These are phyloP conservation scores for Rhexocercosporidium sp. DNA, from an alignment of 2,329 filamentous ascomycete genomes.

Conservation along the genomic window DNA sequence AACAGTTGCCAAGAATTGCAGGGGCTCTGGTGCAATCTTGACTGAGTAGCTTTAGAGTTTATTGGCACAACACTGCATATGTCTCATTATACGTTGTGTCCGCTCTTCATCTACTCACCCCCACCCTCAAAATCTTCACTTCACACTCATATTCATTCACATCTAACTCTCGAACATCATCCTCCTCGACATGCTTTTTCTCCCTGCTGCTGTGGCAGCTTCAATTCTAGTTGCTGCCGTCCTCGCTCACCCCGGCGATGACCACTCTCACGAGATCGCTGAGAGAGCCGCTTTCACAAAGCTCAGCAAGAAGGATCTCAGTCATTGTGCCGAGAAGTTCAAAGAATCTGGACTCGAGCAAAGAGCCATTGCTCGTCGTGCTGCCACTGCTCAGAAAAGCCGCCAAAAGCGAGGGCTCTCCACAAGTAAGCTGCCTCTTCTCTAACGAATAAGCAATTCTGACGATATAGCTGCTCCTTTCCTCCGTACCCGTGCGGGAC, in stretches of 20 bases:
- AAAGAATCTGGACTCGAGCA: constrained; percentile 46
- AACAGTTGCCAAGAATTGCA: too few species aligned
- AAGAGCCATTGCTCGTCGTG: constrained; percentile 43
- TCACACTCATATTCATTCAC: not conserved
- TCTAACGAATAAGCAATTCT: not conserved
- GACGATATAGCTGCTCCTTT: constrained; percentile 10
- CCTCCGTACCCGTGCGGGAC: constrained; percentile 25
- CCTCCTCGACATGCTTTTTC: constrained; percentile 42
- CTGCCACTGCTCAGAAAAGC: constrained; percentile 41
- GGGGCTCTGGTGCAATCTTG: too few species aligned
- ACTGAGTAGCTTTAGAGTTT: too few species aligned
- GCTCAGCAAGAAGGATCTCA: constrained; percentile 43
- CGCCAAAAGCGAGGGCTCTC: constrained; percentile 41
- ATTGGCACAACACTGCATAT: too few species aligned
- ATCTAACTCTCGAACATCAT: not conserved
- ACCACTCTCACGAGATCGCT: constrained; percentile 43
- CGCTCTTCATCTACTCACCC: too few species aligned
- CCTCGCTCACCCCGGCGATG: constrained; percentile 47
- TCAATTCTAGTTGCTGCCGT: constrained; percentile 25
- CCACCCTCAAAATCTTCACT: not conserved
- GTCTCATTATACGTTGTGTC: too few species aligned
- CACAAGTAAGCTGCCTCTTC: constrained; percentile 11
- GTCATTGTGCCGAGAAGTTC: constrained; percentile 46
- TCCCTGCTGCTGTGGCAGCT: constrained; percentile 31
- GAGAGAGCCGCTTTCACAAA: constrained; percentile 45